Base-by-base conservation (phyloP, 2,329 filamentous ascomycete genomes). In the Penicillium sp. region DNA sequence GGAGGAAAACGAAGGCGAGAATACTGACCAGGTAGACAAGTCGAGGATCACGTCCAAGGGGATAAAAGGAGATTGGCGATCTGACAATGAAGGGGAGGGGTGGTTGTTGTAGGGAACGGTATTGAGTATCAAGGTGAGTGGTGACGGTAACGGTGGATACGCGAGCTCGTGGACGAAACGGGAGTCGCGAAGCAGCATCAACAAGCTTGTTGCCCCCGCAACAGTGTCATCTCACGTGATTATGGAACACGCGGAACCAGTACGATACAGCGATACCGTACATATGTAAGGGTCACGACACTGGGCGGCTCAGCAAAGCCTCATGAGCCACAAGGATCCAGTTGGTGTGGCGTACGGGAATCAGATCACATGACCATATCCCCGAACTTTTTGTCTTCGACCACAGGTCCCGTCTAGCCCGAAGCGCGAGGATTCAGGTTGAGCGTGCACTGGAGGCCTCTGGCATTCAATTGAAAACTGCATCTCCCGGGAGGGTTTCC, bases 141-240 rank as follows among this genome's bases (percentile, higher is more conserved):
- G 38, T 39, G 39, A 44, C 40, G 37, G 55, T 57, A 57, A 52
- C 44, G 48, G 54, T 55, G 52, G 54, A 50, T 54, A 56, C 54
- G 45, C 48, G 52, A 51, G 43, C 46, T 50, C 52, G 50, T 48
- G 54, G 52, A 38, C 42, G 39, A 54, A 55, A 53, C 53, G 56
- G 56, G 47, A 57, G 49, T 39, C 52, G 53, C 42, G 40, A 43
- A 18, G 42, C 46, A 37, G 26, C 41, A 26, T 46, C 58, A 61
- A 64, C 51, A 56, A 52, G 9, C 0, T 27, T 33, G 66, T 69
- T 66, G 63, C 77, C 57, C 57, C 66, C 59, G 78, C 79, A 84
- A 84, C 81, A 5, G 11, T 12, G 0, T 3, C 4, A 18, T 1
- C 2, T 43, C 40, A 43, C 29, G 40, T 12, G 40, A 35, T 24